Evolutionary conservation across 306 rosid genomes (phyloP).

Genomic region (Aeschynomene evenia): DNA sequence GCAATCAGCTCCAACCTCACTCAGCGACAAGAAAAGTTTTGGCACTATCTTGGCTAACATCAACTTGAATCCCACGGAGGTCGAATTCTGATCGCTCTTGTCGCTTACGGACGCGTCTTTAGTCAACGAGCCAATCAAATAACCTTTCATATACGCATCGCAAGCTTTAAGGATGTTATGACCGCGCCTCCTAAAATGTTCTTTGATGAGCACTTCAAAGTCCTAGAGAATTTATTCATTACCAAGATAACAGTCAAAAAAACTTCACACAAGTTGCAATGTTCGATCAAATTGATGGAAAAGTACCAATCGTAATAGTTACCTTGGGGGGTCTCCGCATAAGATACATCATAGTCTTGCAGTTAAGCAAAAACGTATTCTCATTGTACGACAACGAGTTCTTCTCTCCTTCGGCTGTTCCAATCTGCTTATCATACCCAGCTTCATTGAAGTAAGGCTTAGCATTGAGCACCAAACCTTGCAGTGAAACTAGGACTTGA

Average conservation of each 20-base stretch:
- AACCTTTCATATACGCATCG: conserved; percentile 90
- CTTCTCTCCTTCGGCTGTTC: conserved; percentile 99
- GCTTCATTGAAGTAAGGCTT: conserved; percentile 99
- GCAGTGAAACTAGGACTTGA: conserved; percentile 96
- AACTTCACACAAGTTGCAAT: background rate
- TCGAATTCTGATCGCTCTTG: conserved; percentile 64
- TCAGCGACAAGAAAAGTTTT: conserved; percentile 66
- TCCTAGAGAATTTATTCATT: conserved; percentile 58
- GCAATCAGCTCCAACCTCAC: conserved; percentile 78
- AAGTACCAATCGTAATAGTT: conserved; percentile 24
- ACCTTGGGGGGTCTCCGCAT: conserved; percentile 97
- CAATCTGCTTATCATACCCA: conserved; percentile 95
- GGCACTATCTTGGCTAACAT: conserved; percentile 88
- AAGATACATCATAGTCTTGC: conserved; percentile 94
- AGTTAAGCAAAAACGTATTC: conserved; percentile 82
- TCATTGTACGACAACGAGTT: conserved; percentile 95
- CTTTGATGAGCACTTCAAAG: conserved; percentile 73
- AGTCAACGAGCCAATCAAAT: conserved; percentile 73
- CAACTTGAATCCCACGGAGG: conserved; percentile 92
- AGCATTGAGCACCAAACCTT: conserved; percentile 91
- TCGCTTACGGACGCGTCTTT: conserved; percentile 65
- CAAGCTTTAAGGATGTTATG: conserved; percentile 92
- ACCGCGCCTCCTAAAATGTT: conserved; percentile 87
- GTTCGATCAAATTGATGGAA: background rate
- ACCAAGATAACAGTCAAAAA: conserved; percentile 31